Evolutionary conservation across 345 rosid species (phyloP).

Genomic region (Salix brachista): DNA sequence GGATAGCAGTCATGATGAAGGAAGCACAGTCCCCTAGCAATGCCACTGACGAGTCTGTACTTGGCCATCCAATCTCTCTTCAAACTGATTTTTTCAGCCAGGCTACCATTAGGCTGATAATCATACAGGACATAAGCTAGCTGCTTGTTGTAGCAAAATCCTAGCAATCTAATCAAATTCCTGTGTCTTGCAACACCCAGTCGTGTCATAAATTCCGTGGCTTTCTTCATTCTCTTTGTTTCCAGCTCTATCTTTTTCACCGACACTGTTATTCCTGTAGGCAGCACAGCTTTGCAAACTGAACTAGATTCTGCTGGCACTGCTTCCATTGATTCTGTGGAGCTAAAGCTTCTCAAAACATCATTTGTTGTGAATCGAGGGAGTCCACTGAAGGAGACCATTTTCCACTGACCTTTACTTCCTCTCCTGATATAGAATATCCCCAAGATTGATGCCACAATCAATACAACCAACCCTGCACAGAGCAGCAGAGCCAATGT

Average conservation of each 20-base stretch:
- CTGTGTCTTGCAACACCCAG: constrained; percentile 77
- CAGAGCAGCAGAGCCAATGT: constrained; percentile 52
- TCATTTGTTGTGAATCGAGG: constrained; percentile 75
- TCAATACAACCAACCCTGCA: constrained; percentile 34
- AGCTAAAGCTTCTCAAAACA: constrained; percentile 59
- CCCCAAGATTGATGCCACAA: constrained; percentile 47
- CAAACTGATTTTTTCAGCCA: constrained; percentile 51
- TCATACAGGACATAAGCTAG: constrained; percentile 66
- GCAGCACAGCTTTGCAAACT: constrained; percentile 64
- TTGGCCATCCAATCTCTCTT: constrained; percentile 66
- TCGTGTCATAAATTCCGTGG: constrained; percentile 40
- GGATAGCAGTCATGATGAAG: constrained; percentile 93
- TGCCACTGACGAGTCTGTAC: constrained; percentile 55
- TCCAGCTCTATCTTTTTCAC: constrained; percentile 63
- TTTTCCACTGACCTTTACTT: constrained; percentile 68
- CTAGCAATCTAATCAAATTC: constrained; percentile 74
- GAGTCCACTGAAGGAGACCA: constrained; percentile 67
- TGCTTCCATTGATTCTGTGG: constrained; percentile 41
- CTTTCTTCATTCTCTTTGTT: constrained; percentile 34
- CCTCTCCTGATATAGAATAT: constrained; percentile 45
- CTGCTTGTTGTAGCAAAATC: constrained; percentile 73
- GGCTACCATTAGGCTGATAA: constrained; percentile 69
- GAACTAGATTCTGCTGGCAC: constrained; percentile 35
- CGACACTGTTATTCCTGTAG: constrained; percentile 80
- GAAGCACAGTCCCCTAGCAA: constrained; percentile 76